These are phyloP conservation scores for Castanea crenata DNA, from an alignment of 306 rosid species.

Conservation along the genomic window DNA sequence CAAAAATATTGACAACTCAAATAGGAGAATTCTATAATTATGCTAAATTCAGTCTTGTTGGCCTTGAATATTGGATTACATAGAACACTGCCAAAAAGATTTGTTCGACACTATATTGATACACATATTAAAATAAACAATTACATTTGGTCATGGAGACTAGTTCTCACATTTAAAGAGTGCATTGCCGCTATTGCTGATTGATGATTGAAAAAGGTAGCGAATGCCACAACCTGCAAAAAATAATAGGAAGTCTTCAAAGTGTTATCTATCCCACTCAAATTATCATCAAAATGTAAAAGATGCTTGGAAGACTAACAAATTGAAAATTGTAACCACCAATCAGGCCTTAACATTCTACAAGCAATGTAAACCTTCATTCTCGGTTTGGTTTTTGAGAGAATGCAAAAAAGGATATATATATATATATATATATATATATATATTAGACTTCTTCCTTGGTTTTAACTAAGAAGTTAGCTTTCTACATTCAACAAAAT, in stretches of 20 bases:
- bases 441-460: not conserved
- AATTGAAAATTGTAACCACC: not conserved
- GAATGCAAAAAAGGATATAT: not conserved
- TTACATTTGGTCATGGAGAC: not conserved
- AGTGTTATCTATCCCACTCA: not conserved
- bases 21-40: not conserved
- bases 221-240: constrained; percentile 90
- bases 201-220: constrained; percentile 88
- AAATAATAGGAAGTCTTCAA: not conserved
- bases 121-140: not conserved
- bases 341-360: not conserved
- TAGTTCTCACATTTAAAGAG: constrained; percentile 66
- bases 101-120: not conserved
- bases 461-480: not conserved
- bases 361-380: not conserved
- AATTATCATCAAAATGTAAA: not conserved
- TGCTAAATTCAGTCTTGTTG: not conserved
- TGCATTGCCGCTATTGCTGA: constrained; percentile 80
- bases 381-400: not conserved
- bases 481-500: not conserved
- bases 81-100: not conserved
- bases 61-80: not conserved
- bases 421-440: fast-evolving
- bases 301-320: not conserved
- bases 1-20: not conserved